Percentiles rank a stretch among this genome's conserved stretches.
These are phyloP conservation scores for Cicer yamashitae DNA, from an alignment of 306 rosid genomes.

Conservation along the genomic window DNA sequence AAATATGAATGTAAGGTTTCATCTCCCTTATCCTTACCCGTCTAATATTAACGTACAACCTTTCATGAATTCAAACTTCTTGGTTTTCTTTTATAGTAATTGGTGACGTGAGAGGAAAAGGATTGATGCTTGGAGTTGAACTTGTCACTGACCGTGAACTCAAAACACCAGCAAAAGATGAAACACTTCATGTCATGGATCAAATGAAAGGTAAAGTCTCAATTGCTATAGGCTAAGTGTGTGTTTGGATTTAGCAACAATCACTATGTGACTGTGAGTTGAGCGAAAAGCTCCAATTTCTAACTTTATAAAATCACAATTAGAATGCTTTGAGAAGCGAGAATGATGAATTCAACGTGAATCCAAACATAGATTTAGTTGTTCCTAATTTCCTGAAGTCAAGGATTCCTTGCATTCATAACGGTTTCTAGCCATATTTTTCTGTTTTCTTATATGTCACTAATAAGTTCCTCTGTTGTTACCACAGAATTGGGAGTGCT, in stretches of 20 bases:
- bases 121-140: slow-evolving; percentile 90
- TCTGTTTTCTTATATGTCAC: slow-evolving; percentile 10
- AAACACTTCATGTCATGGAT: slow-evolving; percentile 74
- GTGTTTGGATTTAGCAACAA: too few relatives aligned
- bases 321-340: too few relatives aligned
- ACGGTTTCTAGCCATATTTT: background rate
- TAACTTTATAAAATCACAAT: too few relatives aligned
- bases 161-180: slow-evolving; percentile 88
- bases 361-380: background rate
- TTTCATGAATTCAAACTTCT: background rate
- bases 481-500: slow-evolving; percentile 77
- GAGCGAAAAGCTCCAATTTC: too few relatives aligned
- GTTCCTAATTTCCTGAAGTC: background rate
- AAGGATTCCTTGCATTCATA: background rate
- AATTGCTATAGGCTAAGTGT: background rate
- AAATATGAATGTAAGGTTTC: slow-evolving; percentile 73
- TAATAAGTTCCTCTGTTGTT: slow-evolving; percentile 11
- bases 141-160: slow-evolving; percentile 74
- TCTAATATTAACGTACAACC: background rate
- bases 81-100: slow-evolving; percentile 57
- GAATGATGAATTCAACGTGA: too few relatives aligned
- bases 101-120: slow-evolving; percentile 93
- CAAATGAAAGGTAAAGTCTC: slow-evolving; percentile 75
- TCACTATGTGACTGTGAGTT: too few relatives aligned
- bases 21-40: slow-evolving; percentile 4